Percentiles rank a stretch among this genome's conserved stretches.
phyloP scores from a whole-genome alignment of 306 rosid genomes.

The Cucurbita ficifolia region DNA sequence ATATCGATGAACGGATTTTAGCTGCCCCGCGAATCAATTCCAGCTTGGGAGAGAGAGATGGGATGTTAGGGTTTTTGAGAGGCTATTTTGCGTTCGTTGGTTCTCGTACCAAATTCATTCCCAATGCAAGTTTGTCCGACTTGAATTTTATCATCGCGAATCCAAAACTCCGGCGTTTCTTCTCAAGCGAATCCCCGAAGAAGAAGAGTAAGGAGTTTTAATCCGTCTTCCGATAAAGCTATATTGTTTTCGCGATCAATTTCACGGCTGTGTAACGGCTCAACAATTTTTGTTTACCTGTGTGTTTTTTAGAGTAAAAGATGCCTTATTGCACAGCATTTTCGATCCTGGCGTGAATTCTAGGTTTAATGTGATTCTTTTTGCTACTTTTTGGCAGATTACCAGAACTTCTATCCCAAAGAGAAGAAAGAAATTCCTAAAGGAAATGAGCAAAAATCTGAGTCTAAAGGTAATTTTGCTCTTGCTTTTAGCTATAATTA shows the following conservation, averaged over 20 bases:
- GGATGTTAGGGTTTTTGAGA: conserved; percentile 47
- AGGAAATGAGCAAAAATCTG: conserved; percentile 50
- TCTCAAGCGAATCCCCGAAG: conserved; percentile 74
- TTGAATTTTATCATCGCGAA: conserved; percentile 34
- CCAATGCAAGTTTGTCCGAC: conserved; percentile 27
- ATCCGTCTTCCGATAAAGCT: background rate
- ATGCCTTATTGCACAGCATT: background rate
- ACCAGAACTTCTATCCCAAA: conserved; percentile 80
- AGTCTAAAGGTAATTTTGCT: conserved; percentile 52
- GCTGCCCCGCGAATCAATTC: conserved; percentile 23
- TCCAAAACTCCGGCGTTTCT: conserved; percentile 45
- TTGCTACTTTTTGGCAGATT: conserved; percentile 29
- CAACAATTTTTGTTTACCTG: too few relatives aligned
- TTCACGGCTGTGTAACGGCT: background rate
- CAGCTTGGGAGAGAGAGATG: conserved; percentile 25
- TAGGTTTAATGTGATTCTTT: background rate
- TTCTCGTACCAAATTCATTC: conserved; percentile 16
- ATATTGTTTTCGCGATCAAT: background rate
- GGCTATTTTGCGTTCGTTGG: conserved; percentile 34
- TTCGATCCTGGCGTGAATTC: background rate
- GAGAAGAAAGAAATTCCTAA: conserved; percentile 76
- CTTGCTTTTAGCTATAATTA: background rate
- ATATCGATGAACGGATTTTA: conserved; percentile 14
- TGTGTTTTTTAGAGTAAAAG: too few relatives aligned
- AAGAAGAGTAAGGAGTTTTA: conserved; percentile 53